phyloP scores from a whole-genome alignment of 192 early-diverging fungal species.

The Coemansia aciculifera region DNA sequence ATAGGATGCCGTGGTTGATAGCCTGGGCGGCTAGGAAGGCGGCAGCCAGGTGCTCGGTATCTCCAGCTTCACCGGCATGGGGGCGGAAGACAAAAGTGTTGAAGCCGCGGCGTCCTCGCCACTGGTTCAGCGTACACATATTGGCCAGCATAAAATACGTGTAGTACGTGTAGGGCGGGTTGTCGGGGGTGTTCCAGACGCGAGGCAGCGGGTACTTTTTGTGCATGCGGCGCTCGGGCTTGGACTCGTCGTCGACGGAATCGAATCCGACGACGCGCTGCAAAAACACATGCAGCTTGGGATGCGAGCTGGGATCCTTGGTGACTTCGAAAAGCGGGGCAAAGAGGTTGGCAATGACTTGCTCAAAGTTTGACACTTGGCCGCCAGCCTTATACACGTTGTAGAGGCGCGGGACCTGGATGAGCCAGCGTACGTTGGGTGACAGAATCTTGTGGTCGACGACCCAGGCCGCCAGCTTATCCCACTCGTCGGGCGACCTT shows the following conservation, averaged over 20 bases:
- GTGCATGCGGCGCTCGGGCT: conserved; percentile 78
- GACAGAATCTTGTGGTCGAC: conserved; percentile 88
- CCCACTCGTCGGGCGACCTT: conserved; percentile 81
- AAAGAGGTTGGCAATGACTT: conserved; percentile 80
- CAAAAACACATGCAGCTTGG: conserved; percentile 91
- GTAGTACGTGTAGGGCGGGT: conserved; percentile 95
- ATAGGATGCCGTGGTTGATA: conserved; percentile 90
- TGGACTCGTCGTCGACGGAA: conserved; percentile 92
- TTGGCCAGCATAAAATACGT: conserved; percentile 92
- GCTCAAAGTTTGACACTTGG: conserved; percentile 68
- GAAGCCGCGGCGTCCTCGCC: conserved; percentile 70
- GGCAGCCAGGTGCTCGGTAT: conserved; percentile 88
- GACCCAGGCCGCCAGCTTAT: conserved; percentile 91
- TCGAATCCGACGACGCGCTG: conserved; percentile 95
- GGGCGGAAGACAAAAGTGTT: conserved; percentile 94
- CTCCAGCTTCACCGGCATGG: conserved; percentile 95
- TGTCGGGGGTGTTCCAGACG: conserved; percentile 60
- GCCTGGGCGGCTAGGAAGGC: conserved; percentile 85
- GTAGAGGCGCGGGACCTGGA: conserved; percentile 92
- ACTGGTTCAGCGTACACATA: conserved; percentile 77
- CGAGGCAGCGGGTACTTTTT: conserved; percentile 75
- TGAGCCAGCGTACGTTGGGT: conserved; percentile 90
- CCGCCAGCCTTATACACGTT: conserved; percentile 74
- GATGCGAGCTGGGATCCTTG: conserved; percentile 77
- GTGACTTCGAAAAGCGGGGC: conserved; percentile 92